Percentiles rank a stretch among this genome's conserved stretches.
Conservation (phyloP, 257 asterid genomes). For the Scutellaria barbata region DNA sequence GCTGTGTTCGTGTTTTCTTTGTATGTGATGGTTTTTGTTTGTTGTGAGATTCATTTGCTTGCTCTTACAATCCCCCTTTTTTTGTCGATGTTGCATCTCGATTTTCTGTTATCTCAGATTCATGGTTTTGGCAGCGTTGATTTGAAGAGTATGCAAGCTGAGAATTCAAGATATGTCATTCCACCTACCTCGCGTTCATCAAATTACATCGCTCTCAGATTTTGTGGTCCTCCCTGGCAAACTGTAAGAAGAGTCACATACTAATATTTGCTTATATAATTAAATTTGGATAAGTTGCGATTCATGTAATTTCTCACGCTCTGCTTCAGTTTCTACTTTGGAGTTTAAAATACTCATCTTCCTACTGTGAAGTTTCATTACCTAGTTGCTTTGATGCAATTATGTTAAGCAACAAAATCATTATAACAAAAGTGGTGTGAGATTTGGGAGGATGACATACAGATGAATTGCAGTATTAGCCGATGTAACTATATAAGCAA, state of each 20-base stretch:
- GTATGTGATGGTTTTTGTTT: slow-evolving; percentile 22
- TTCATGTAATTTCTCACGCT: neutral
- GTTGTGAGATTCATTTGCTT: slow-evolving; percentile 31
- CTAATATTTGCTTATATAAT: slow-evolving; percentile 17
- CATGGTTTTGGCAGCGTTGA: slow-evolving; percentile 80
- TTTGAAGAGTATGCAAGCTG: slow-evolving; percentile 93
- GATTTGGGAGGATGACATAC: neutral
- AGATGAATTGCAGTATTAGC: neutral
- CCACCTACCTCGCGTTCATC: slow-evolving; percentile 85
- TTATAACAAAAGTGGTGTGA: neutral
- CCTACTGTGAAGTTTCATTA: neutral
- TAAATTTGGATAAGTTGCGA: neutral
- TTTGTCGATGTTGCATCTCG: slow-evolving; percentile 37
- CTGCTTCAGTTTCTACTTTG: neutral
- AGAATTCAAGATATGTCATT: slow-evolving; percentile 61
- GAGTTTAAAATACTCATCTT: neutral
- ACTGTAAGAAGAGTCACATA: slow-evolving; percentile 52
- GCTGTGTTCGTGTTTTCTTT: neutral
- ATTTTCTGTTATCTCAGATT: slow-evolving; percentile 54
- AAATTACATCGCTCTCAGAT: slow-evolving; percentile 83
- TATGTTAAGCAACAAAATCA: slow-evolving; percentile 1
- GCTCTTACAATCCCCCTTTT: slow-evolving; percentile 33
- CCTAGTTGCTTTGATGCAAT: slow-evolving; percentile 1
- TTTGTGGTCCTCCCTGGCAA: slow-evolving; percentile 48
- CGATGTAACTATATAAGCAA: too few species aligned